Evolutionary conservation across 1,139 yeast genomes (phyloP).

Genomic region (Suhomyces wounanorum): DNA sequence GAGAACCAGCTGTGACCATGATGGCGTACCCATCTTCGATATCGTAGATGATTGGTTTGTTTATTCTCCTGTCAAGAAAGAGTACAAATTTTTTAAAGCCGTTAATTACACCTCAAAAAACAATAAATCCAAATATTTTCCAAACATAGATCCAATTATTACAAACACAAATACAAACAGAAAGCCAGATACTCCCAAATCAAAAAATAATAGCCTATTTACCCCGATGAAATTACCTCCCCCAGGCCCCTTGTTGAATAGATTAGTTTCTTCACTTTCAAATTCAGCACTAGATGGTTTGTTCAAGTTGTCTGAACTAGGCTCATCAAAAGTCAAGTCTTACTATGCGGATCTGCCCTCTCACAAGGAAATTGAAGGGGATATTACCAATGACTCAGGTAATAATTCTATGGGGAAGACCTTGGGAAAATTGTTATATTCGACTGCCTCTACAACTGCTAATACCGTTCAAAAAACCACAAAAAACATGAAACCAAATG

Average conservation of each 20-base stretch:
- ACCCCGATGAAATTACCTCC: constrained; percentile 52
- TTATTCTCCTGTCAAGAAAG: constrained; percentile 45
- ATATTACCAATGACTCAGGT: constrained; percentile 17
- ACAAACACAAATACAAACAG: constrained; percentile 7
- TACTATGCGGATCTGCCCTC: constrained; percentile 30
- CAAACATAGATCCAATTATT: constrained; percentile 16
- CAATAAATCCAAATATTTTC: constrained; percentile 11
- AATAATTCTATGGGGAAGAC: constrained; percentile 36
- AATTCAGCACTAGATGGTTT: constrained; percentile 58
- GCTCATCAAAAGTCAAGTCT: constrained; percentile 46
- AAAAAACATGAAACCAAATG: constrained; percentile 25
- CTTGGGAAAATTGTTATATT: constrained; percentile 31
- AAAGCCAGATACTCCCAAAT: not conserved
- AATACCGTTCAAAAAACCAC: constrained; percentile 34
- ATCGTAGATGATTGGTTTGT: constrained; percentile 53
- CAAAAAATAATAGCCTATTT: constrained; percentile 19
- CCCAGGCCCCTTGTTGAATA: constrained; percentile 46
- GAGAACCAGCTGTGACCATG: constrained; percentile 37
- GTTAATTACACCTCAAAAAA: constrained; percentile 15
- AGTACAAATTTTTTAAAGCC: constrained; percentile 33
- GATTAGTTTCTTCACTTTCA: constrained; percentile 51
- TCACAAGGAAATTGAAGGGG: constrained; percentile 5
- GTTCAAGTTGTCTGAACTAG: constrained; percentile 49
- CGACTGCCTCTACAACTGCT: constrained; percentile 40
- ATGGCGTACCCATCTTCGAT: constrained; percentile 49